Base-by-base conservation (phyloP, 2,329 filamentous ascomycete genomes). In the Alternaria gaisen region DNA sequence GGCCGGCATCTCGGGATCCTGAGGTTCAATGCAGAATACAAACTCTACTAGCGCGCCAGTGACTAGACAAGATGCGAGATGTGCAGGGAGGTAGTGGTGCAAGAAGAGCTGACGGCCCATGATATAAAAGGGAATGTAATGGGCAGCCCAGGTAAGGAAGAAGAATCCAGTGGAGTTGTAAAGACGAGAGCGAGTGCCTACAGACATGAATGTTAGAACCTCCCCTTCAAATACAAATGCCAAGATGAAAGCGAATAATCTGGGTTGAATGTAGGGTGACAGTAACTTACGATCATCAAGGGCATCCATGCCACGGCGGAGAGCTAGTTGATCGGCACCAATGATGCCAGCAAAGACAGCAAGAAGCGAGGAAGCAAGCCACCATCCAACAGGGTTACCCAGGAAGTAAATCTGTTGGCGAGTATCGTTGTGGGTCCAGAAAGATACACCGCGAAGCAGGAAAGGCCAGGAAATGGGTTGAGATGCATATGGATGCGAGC, bases 81-180 rank as follows among this genome's bases (percentile, higher is more conserved):
- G 95, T 1, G 95, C 93, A 0, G 95, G 95, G 4, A 99, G 87
- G 77, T 99, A 99, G 81, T 99, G 95, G 80, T 99, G 95, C 70
- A 99, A 81, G 88, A 99, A 99, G 67, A 97, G 89, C 80, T 99
- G 94, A 72, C 94, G 93, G 58, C 94, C 94, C 94, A 99, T 99
- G 66, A 97, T 88, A 83, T 89, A 99, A 85, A 99, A 99, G 53
- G 94, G 94, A 80, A 97, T 88, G 84, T 97, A 99, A 79, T 99
- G 95, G 2, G 93, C 94, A 14, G 92, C 93, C 95, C 95, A 99
- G 57, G 93, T 93, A 58, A 99, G 87, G 88, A 97, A 98, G 84
- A 99, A 96, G 87, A 99, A 99, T 24, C 95, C 95, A 0, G 95
- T 98, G 56, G 93, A 97, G 85, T 98, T 98, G 83, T 99, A 99